A percentile compares a stretch with the other conserved stretches of the same genome.
These are phyloP conservation scores for Sugiyamaella japonica DNA, from an alignment of 1,139 yeast species.

Conservation along the genomic window DNA sequence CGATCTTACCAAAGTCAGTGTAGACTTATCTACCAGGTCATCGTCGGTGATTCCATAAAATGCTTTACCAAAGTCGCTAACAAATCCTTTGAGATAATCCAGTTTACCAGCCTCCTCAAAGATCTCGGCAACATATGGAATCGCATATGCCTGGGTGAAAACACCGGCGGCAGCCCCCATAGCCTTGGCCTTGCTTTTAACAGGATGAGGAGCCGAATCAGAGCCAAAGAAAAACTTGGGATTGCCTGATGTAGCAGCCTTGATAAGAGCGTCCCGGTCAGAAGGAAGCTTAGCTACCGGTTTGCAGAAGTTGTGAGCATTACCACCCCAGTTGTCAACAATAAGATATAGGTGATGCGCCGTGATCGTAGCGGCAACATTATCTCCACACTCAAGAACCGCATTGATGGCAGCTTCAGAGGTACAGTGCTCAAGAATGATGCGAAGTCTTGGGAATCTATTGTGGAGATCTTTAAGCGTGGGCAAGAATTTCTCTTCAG, in stretches of 20 bases:
- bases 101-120: conserved; percentile 68
- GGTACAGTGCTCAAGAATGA: conserved; percentile 93
- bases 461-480: conserved; percentile 74
- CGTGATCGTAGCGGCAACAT: conserved; percentile 89
- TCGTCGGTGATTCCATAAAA: conserved; percentile 61
- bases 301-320: conserved; percentile 91
- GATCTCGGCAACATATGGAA: conserved; percentile 82
- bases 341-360: conserved; percentile 92
- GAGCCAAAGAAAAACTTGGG: conserved; percentile 96
- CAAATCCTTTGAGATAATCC: conserved; percentile 69
- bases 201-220: conserved; percentile 96
- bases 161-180: conserved; percentile 96
- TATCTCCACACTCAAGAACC: conserved; percentile 65
- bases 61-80: conserved; percentile 64
- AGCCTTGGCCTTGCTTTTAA: conserved; percentile 71
- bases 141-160: conserved; percentile 80
- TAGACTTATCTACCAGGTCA: conserved; percentile 33
- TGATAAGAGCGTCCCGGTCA: conserved; percentile 75
- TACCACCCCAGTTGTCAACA: conserved; percentile 95
- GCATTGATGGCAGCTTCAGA: conserved; percentile 83
- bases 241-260: conserved; percentile 89
- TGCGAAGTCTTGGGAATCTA: conserved; percentile 84
- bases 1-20: conserved; percentile 43
- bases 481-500: conserved; percentile 92
- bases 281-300: conserved; percentile 94